Base-by-base conservation (phyloP, 2,329 filamentous ascomycete genomes). In the Graphilbum ipis-grandicollis region DNA sequence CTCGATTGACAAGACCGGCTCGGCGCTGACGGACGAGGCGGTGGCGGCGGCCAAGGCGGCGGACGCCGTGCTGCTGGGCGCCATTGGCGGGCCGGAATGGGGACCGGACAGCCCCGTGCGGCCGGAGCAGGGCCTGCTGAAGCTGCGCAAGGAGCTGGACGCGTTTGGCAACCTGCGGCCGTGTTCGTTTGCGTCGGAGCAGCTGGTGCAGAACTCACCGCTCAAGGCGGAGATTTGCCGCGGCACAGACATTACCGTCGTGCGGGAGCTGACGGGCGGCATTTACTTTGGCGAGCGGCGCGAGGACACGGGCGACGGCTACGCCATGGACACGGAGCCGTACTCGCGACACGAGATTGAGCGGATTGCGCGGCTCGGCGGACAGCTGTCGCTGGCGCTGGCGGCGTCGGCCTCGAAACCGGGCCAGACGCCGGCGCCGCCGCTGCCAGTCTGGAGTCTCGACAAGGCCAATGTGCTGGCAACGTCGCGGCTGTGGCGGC, bases 381-480 rank as follows among this genome's bases (percentile, higher is more conserved):
- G 75, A 6, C 74, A 79, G 59, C 66, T 96, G 19, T 88, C 88
- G 3, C 66, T 86, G 37, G 76, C 78, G 35, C 26, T 28, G 26
- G 71, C 78, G 47, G 66, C 79, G 55, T 81, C 82, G 2, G 22
- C n/a, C 23, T 19, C 15, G 33, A 41, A 41, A 33, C 81, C 81
- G 1, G 66, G 77, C 28, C 79, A n/a, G n/a, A n/a, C n/a, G n/a
- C n/a, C n/a, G n/a, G n/a, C n/a, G n/a, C n/a, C n/a, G n/a, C n/a
- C n/a, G n/a, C n/a, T n/a, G n/a, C n/a, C 78, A 38, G 83, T 94
- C 33, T 83, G 75, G 77, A 83, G 74, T 52, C 62, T 94, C 51
- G 90, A 96, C 60, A 96, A 96, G 74, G 90, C 88, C 39, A 96
- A 96, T 53, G 88, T 96, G 35, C 70, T 96, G 45, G 88, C 88